phyloP scores from a whole-genome alignment of 2,329 filamentous ascomycete species.

The Aspergillus ochraceoroseus region DNA sequence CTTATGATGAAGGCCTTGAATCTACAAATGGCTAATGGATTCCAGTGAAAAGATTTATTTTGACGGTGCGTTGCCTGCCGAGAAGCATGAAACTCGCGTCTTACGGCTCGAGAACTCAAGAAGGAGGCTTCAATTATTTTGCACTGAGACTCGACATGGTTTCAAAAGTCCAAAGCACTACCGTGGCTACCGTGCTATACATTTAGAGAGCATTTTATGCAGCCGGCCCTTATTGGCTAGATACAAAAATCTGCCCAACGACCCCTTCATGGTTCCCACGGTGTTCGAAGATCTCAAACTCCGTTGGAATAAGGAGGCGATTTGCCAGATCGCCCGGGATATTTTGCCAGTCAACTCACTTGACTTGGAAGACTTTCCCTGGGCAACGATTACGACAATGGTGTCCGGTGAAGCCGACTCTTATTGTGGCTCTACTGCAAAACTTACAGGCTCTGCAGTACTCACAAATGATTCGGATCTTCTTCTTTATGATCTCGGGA shows the following conservation, averaged over 20 bases:
- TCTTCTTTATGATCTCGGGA: slow-evolving; percentile 65
- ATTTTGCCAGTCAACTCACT: slow-evolving; percentile 28
- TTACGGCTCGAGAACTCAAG: slow-evolving; percentile 57
- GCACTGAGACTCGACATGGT: slow-evolving; percentile 34
- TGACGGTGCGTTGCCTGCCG: slow-evolving; percentile 69
- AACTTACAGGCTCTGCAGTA: slow-evolving; percentile 53
- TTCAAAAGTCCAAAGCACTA: slow-evolving; percentile 20
- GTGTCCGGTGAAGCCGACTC: slow-evolving; percentile 81
- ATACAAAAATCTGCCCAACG: slow-evolving; percentile 46
- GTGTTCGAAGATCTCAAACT: slow-evolving; percentile 65
- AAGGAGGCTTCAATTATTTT: slow-evolving; percentile 51
- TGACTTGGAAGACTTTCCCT: slow-evolving; percentile 25
- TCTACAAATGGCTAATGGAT: slow-evolving; percentile 11
- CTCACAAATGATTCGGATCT: slow-evolving; percentile 87
- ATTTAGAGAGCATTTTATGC: slow-evolving; percentile 26
- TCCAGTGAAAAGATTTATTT: slow-evolving; percentile 69
- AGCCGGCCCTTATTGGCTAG: slow-evolving; percentile 24
- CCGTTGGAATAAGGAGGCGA: slow-evolving; percentile 32
- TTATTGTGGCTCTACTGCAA: slow-evolving; percentile 66
- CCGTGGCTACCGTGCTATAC: slow-evolving; percentile 7
- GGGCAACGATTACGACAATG: slow-evolving; percentile 47
- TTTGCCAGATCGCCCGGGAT: slow-evolving; percentile 19
- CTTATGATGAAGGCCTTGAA: slow-evolving; percentile 18
- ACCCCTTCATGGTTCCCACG: slow-evolving; percentile 70
- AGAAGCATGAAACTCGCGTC: slow-evolving; percentile 61